These are phyloP conservation scores for Tricholomella constricta DNA, from an alignment of 768 basidiomycete species.

Conservation along the genomic window DNA sequence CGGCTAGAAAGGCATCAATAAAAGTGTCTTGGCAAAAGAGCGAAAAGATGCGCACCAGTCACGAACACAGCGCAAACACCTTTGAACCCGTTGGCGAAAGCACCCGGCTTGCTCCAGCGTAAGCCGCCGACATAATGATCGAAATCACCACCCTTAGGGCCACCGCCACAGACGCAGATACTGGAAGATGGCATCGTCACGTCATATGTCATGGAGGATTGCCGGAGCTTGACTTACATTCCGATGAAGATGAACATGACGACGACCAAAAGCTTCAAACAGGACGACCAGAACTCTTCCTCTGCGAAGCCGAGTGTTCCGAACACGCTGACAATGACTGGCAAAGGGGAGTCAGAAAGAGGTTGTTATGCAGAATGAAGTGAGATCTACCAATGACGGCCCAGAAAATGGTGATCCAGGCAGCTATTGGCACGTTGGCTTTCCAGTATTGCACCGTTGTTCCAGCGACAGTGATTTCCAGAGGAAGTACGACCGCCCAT, in stretches of 20 bases:
- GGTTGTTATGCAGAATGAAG: background rate
- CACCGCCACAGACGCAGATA: constrained; percentile 44
- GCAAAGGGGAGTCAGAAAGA: background rate
- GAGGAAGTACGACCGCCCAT: constrained; percentile 46
- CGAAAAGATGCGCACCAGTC: constrained; percentile 28
- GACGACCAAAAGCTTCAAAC: constrained; percentile 47
- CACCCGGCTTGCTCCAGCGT: constrained; percentile 40
- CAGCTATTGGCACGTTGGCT: constrained; percentile 39
- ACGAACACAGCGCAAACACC: constrained; percentile 49
- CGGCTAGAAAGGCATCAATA: constrained; percentile 21
- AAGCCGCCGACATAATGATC: constrained; percentile 39
- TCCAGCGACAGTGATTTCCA: constrained; percentile 48
- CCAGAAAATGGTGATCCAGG: constrained; percentile 49
- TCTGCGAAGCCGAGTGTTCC: constrained; percentile 50
- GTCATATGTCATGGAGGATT: background rate
- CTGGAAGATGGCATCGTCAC: constrained; percentile 18
- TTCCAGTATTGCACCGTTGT: constrained; percentile 49
- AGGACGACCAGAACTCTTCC: constrained; percentile 54
- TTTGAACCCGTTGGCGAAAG: constrained; percentile 47
- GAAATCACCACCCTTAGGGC: constrained; percentile 37
- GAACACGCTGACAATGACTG: constrained; percentile 42
- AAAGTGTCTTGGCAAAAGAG: background rate
- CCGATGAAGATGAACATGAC: constrained; percentile 49
- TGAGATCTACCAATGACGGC: constrained; percentile 34
- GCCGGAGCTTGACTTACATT: constrained; percentile 31